Base-by-base conservation (phyloP, 2,329 filamentous ascomycete species). In the Curvularia eragrostidis region DNA sequence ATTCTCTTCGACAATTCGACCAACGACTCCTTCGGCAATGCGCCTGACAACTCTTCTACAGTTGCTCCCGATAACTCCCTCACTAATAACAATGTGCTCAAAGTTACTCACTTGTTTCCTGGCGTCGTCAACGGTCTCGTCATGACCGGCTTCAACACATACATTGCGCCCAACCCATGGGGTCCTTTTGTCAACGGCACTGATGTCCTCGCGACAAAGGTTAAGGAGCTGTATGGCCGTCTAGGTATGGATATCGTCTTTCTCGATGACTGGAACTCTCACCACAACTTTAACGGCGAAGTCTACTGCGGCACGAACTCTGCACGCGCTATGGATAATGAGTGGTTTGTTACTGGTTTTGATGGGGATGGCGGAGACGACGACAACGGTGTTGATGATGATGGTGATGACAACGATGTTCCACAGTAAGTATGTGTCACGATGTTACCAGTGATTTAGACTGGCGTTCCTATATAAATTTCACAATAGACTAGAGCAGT, bases 261-360 rank as follows among this genome's bases (percentile, higher is more conserved):
- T 23, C 18, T 62, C 10, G 56, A 62, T 34, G 52, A 61, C 48
- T 59, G 48, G 42, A 52, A 56, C 23, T 38, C 42, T 5, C 56
- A 61, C 36, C 56, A 61, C 43, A 50, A 48, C 19, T 50, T 3
- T 6, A 52, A 43, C 19, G 59, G 56, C 18, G 56, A 56, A n/a
- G 24, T 61, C 3, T 52, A 59, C 44, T 59, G 59, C 26, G 56
- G 52, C n/a, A 55, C 56, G 9, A 61, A 61, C 38, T 49, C 52
- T 9, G 23, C 52, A 7, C 47, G 57, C 2, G 47, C 56, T 21
- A 59, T 48, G 52, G 38, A 53, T 23, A 30, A 10, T 0, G 39
- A 52, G 28, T 52, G 49, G 39, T 44, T 44, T 43, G 13, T n/a
- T 15, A n/a, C 34, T 18, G 34, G 18, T 13, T n/a, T 36, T 7